Evolutionary conservation across 768 basidiomycete species (phyloP), one percentile per base, ranked within the genome.

Genomic region (Clavaria fumosa): DNA sequence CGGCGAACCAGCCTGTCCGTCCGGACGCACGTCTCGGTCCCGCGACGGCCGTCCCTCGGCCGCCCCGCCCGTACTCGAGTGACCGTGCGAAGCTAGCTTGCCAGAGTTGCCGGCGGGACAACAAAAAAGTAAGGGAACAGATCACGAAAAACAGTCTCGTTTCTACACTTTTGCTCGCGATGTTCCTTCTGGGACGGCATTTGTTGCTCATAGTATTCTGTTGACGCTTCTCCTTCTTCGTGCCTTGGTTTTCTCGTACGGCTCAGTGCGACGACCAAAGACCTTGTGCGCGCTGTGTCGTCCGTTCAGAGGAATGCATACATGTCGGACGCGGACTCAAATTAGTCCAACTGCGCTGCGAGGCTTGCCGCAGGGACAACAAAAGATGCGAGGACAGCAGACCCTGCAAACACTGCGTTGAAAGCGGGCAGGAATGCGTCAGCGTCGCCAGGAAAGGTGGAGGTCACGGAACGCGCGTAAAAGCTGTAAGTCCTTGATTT

Each of bases 121-220:
- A 77, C 48, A 76, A 76, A 52, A 76, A 77, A 70, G 75, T 21
- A n/a, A n/a, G n/a, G n/a, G n/a, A n/a, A n/a, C n/a, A n/a, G n/a
- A n/a, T n/a, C n/a, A n/a, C n/a, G n/a, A n/a, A n/a, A n/a, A n/a
- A n/a, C n/a, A n/a, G n/a, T n/a, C n/a, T n/a, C n/a, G n/a, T n/a
- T n/a, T n/a, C n/a, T n/a, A n/a, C n/a, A n/a, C n/a, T n/a, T n/a
- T n/a, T n/a, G n/a, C n/a, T n/a, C n/a, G n/a, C n/a, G n/a, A n/a
- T 30, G 15, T 34, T 11, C 17, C 12, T 43, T 23, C 17, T 27
- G 31, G 12, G 19, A 17, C 42, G 12, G 33, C 35, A 10, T 18
- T 10, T 39, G 32, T 48, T 10, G 39, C 23, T 35, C 34, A 27
- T 12, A 2, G n/a, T n/a, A n/a, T n/a, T n/a, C n/a, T n/a, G n/a